Percentiles rank a stretch among this genome's conserved stretches.
phyloP scores from a whole-genome alignment of 2,329 filamentous ascomycete genomes.

The Cercospora zeae-maydis region DNA sequence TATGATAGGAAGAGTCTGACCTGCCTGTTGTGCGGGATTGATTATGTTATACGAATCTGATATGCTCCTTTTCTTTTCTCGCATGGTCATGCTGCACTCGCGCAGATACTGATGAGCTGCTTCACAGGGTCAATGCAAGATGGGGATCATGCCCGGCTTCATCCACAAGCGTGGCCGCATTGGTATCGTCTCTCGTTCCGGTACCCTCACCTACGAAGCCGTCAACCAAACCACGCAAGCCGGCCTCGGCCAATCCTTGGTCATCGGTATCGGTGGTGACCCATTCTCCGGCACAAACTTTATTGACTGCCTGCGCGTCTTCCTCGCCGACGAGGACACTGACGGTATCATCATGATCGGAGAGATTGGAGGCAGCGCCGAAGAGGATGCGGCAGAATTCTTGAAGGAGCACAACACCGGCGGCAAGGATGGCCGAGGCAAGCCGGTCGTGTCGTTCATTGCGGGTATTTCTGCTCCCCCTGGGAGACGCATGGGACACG shows the following conservation, averaged over 20 bases:
- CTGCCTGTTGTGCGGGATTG: slow-evolving; percentile 29
- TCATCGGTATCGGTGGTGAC: slow-evolving; percentile 97
- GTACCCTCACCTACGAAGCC: slow-evolving; percentile 97
- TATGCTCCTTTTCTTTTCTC: slow-evolving; percentile 12
- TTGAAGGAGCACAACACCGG: slow-evolving; percentile 81
- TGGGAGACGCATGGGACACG: slow-evolving; percentile 96
- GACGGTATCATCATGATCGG: slow-evolving; percentile 99
- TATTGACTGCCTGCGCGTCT: slow-evolving; percentile 97
- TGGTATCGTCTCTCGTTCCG: slow-evolving; percentile 96
- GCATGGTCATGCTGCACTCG: slow-evolving; percentile 6
- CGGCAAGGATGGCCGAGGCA: slow-evolving; percentile 56
- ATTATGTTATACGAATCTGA: slow-evolving; percentile 26
- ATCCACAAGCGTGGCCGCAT: slow-evolving; percentile 99
- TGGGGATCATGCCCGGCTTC: slow-evolving; percentile 99
- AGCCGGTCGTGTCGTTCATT: slow-evolving; percentile 97
- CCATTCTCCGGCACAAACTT: slow-evolving; percentile 99
- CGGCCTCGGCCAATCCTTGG: slow-evolving; percentile 94
- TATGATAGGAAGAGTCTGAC: slow-evolving; percentile 41
- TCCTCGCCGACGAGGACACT: slow-evolving; percentile 91
- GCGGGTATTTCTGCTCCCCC: slow-evolving; percentile 96
- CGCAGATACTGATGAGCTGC: slow-evolving; percentile 12
- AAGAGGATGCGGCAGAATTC: slow-evolving; percentile 98
- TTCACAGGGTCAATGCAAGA: slow-evolving; percentile 90
- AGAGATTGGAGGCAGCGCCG: slow-evolving; percentile 94
- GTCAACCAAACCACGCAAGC: slow-evolving; percentile 99